These are phyloP conservation scores for Platanthera guangdongensis DNA, from an alignment of 106 monocot genomes.

Conservation along the genomic window DNA sequence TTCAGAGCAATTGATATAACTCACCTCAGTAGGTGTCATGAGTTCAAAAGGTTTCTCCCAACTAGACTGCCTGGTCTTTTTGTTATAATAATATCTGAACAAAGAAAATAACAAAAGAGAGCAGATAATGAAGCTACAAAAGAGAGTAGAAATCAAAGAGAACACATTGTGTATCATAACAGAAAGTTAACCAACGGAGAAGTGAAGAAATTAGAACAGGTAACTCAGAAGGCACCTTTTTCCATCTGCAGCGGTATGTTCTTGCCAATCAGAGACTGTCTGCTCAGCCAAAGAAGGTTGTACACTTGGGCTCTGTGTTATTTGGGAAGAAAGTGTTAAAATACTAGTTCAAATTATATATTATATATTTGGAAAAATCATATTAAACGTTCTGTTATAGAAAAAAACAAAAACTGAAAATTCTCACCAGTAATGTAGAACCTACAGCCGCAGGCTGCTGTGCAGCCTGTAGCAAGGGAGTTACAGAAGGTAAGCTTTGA, in stretches of 20 bases:
- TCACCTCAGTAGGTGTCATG: constrained; percentile 86
- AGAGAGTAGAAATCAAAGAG: constrained; percentile 1
- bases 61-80: constrained; percentile 87
- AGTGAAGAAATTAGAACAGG: neutral
- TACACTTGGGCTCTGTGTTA: constrained; percentile 16
- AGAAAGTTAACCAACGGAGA: neutral
- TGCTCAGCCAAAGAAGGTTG: constrained; percentile 35
- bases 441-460: constrained; percentile 29
- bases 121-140: neutral
- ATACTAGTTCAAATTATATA: neutral
- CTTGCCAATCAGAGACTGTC: constrained; percentile 82
- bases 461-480: constrained; percentile 27
- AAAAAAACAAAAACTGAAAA: neutral
- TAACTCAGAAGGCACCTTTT: constrained; percentile 48
- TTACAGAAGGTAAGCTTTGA: constrained; percentile 32
- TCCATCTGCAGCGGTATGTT: constrained; percentile 81
- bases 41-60: constrained; percentile 95
- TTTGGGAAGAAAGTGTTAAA: neutral
- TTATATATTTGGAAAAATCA: neutral
- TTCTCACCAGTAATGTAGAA: constrained; percentile 31
- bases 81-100: constrained; percentile 91
- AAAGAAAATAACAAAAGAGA: constrained; percentile 7
- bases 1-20: constrained; percentile 5
- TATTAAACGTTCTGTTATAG: neutral
- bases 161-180: neutral